These are phyloP conservation scores for Acacia pycnantha DNA, from an alignment of 331 rosid genomes.

Conservation along the genomic window DNA sequence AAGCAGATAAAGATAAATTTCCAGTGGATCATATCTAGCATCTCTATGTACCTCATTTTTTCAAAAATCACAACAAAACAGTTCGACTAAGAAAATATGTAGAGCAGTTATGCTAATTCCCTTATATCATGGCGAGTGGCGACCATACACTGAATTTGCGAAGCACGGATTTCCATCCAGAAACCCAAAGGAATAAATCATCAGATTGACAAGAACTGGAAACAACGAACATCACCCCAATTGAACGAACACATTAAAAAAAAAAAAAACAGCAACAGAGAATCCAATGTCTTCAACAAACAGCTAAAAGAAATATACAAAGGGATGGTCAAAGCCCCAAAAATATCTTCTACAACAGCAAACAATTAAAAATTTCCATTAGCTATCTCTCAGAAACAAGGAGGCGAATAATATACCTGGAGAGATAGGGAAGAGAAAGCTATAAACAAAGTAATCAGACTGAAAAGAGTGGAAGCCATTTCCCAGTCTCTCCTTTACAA, in stretches of 20 bases:
- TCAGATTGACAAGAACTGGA: not conserved
- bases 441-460: constrained; percentile 27
- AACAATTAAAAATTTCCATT: not conserved
- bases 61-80: not conserved
- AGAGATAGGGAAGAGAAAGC: constrained; percentile 27
- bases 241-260: not conserved
- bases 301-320: not conserved
- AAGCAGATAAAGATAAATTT: not conserved
- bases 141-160: not conserved
- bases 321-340: not conserved
- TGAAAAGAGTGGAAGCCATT: constrained; percentile 35
- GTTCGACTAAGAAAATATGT: not conserved
- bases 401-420: constrained; percentile 24
- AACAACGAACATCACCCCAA: not conserved
- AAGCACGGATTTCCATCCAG: not conserved
- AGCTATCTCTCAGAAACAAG: not conserved
- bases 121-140: not conserved
- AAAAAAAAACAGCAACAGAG: not conserved
- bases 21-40: not conserved
- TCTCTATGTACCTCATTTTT: not conserved
- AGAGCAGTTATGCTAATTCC: not conserved
- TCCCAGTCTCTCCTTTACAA: not conserved
- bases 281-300: not conserved
- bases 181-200: not conserved
- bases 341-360: not conserved